Evolutionary conservation across 225 moss, liverwort and hornwort genomes (phyloP).

Genomic region (Straminergon stramineum): DNA sequence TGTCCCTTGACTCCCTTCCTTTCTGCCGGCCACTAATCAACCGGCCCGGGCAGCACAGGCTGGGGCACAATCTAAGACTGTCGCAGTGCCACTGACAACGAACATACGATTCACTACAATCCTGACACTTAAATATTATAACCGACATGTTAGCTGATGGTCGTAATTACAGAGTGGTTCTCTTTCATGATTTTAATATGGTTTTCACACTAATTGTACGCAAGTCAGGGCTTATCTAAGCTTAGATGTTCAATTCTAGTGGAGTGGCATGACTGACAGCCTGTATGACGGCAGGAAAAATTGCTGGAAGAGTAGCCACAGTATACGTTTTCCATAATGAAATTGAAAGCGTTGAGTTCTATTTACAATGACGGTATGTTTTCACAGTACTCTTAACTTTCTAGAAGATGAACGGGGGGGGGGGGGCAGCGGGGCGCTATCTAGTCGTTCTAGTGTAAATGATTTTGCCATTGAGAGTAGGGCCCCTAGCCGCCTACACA

Average conservation of each 20-base stretch:
- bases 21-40: constrained; percentile 2
- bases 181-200: neutral
- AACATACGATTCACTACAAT: neutral
- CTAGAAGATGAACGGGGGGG: neutral
- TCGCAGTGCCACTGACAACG: neutral
- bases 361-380: neutral
- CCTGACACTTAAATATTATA: neutral
- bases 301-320: neutral
- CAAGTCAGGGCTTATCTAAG: neutral
- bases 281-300: neutral
- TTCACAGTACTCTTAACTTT: neutral
- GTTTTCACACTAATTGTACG: neutral
- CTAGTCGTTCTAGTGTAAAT: neutral
- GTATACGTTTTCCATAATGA: neutral
- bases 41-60: neutral
- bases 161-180: neutral
- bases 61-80: neutral
- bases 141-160: neutral
- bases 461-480: neutral
- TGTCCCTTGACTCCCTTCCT: neutral
- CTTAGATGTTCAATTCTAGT: neutral
- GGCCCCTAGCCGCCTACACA: neutral
- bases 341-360: neutral
- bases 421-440: neutral
- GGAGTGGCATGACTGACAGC: neutral